Evolutionary conservation across 2,329 filamentous ascomycete species (phyloP).

Genomic region (Colletotrichum tamarilloi): DNA sequence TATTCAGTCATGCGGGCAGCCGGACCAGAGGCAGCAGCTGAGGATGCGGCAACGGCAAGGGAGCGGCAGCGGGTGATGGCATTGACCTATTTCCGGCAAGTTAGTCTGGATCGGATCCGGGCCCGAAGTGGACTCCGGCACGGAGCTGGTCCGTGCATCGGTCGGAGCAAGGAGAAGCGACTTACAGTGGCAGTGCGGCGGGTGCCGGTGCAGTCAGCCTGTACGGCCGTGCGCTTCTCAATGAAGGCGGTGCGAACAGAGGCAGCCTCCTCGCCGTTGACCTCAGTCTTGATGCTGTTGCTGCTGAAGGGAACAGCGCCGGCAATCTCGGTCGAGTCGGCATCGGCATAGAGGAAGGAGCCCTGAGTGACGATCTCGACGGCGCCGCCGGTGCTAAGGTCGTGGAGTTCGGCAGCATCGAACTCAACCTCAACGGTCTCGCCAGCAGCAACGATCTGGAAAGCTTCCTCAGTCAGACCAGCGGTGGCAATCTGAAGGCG

Average conservation of each 20-base stretch:
- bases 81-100: slow-evolving; percentile 40
- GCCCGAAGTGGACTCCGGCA: neutral
- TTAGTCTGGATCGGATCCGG: neutral
- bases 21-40: slow-evolving; percentile 60
- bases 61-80: slow-evolving; percentile 66
- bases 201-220: slow-evolving; percentile 65
- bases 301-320: slow-evolving; percentile 67
- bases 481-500: slow-evolving; percentile 59
- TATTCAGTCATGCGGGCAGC: slow-evolving; percentile 66
- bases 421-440: slow-evolving; percentile 64
- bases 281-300: slow-evolving; percentile 66
- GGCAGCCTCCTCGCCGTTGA: slow-evolving; percentile 67
- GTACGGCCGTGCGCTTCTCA: slow-evolving; percentile 61
- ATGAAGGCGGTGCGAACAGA: slow-evolving; percentile 57
- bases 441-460: slow-evolving; percentile 59
- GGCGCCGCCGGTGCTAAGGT: slow-evolving; percentile 61
- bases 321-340: slow-evolving; percentile 63
- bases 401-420: slow-evolving; percentile 66
- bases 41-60: slow-evolving; percentile 63
- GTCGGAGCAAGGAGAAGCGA: neutral
- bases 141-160: neutral
- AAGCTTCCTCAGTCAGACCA: slow-evolving; percentile 59
- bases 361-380: slow-evolving; percentile 68
- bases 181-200: slow-evolving; percentile 52
- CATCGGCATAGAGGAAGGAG: slow-evolving; percentile 65